phyloP scores from a whole-genome alignment of 345 rosid species.

The Citrus medica region DNA sequence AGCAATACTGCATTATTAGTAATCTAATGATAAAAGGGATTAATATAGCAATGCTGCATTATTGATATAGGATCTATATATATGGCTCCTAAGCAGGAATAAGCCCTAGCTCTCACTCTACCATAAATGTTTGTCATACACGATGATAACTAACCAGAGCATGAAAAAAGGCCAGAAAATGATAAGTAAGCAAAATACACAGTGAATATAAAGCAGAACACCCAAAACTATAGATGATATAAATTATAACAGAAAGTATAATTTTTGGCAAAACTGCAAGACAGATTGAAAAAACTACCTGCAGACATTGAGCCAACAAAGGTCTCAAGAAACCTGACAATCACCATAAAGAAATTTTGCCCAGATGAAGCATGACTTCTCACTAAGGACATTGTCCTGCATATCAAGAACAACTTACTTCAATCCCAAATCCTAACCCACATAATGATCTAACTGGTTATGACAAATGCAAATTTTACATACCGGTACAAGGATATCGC shows the following conservation, averaged over 20 bases:
- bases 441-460: neutral
- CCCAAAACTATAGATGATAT: neutral
- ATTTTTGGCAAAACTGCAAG: constrained; percentile 7
- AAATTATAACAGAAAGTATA: neutral
- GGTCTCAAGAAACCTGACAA: constrained; percentile 91
- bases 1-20: constrained; percentile 22
- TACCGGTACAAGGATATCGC: constrained; percentile 98
- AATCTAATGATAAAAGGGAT: neutral
- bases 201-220: neutral
- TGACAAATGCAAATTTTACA: constrained; percentile 9
- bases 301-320: constrained; percentile 98
- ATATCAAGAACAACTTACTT: constrained; percentile 28
- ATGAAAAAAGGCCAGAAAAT: neutral
- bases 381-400: constrained; percentile 94
- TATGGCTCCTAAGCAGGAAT: neutral
- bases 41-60: neutral
- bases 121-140: neutral
- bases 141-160: neutral
- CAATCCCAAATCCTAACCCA: constrained; percentile 7
- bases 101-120: neutral
- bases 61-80: neutral
- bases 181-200: neutral
- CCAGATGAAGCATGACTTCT: constrained; percentile 64
- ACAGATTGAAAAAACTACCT: constrained; percentile 44
- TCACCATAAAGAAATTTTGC: constrained; percentile 78